These are phyloP conservation scores for Corymbia citriodora DNA, from an alignment of 441 rosid species.

Conservation along the genomic window DNA sequence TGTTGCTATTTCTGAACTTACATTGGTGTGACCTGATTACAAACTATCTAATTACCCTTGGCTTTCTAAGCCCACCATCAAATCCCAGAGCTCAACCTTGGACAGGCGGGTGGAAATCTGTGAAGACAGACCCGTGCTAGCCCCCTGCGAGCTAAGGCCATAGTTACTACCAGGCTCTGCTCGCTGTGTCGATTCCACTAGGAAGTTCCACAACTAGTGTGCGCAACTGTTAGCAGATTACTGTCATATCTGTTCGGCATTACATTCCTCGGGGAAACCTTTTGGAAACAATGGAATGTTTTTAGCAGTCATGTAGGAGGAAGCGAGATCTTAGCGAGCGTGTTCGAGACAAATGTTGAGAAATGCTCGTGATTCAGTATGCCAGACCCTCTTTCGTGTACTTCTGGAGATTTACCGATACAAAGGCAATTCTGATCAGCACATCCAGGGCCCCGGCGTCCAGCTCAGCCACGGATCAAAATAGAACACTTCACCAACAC, in stretches of 20 bases:
- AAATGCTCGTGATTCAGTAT: constrained; percentile 71
- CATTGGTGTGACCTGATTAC: not conserved
- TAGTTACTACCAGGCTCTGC: too few species aligned
- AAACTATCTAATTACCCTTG: not conserved
- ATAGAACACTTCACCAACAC: not conserved
- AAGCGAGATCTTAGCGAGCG: constrained; percentile 71
- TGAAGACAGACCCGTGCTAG: too few species aligned
- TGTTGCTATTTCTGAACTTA: not conserved
- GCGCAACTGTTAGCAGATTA: too few species aligned
- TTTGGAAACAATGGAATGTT: constrained; percentile 71
- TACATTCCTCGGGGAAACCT: constrained; percentile 76
- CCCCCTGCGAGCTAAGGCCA: too few species aligned
- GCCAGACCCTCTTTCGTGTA: constrained; percentile 69
- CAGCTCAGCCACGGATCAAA: not conserved
- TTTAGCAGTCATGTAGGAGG: constrained; percentile 81
- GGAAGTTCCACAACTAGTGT: too few species aligned
- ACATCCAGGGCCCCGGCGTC: accelerated
- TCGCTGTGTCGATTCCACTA: too few species aligned
- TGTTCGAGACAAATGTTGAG: constrained; percentile 58
- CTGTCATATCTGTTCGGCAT: not conserved
- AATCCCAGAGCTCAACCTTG: not conserved
- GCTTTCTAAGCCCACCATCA: not conserved
- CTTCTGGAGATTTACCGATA: constrained; percentile 24
- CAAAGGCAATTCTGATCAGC: not conserved
- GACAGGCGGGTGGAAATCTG: not conserved